Conservation (phyloP, 257 asterid species). For the Knoxia roxburghii region DNA sequence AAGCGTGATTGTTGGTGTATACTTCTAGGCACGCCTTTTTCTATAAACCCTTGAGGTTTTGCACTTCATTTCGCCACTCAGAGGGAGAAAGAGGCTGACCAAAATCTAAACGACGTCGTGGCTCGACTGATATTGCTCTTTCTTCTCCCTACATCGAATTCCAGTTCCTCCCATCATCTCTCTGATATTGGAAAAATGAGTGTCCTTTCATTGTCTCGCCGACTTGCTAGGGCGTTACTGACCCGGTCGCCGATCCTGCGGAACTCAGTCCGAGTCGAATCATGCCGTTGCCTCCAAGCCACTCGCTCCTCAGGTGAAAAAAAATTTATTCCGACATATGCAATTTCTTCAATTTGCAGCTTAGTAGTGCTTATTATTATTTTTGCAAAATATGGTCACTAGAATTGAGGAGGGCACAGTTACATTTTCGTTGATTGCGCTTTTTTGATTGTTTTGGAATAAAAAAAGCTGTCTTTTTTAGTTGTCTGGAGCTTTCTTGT, state of each 20-base stretch:
- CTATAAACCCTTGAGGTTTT: not conserved
- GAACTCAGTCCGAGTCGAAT: constrained; percentile 17
- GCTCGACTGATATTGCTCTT: not conserved
- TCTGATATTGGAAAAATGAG: constrained; percentile 13
- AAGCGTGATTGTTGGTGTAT: not conserved
- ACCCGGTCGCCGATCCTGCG: constrained; percentile 14
- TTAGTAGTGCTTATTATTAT: too few species aligned
- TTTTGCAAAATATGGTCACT: too few species aligned
- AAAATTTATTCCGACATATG: not conserved
- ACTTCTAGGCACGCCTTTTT: constrained; percentile 3
- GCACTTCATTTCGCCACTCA: not conserved
- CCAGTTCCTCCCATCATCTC: not conserved
- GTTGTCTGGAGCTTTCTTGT: not conserved
- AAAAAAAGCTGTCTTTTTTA: not conserved
- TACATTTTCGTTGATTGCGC: not conserved
- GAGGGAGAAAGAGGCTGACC: not conserved
- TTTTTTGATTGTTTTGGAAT: not conserved
- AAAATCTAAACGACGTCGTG: constrained; percentile 5
- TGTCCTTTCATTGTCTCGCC: constrained; percentile 14
- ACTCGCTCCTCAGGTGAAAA: constrained; percentile 8
- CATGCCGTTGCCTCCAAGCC: constrained; percentile 13
- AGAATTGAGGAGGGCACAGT: too few species aligned
- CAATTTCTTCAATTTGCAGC: too few species aligned
- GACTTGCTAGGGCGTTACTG: constrained; percentile 21
- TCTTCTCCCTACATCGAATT: not conserved